Conservation (phyloP, 768 basidiomycete species). For the Stropharia rugosoannulata region DNA sequence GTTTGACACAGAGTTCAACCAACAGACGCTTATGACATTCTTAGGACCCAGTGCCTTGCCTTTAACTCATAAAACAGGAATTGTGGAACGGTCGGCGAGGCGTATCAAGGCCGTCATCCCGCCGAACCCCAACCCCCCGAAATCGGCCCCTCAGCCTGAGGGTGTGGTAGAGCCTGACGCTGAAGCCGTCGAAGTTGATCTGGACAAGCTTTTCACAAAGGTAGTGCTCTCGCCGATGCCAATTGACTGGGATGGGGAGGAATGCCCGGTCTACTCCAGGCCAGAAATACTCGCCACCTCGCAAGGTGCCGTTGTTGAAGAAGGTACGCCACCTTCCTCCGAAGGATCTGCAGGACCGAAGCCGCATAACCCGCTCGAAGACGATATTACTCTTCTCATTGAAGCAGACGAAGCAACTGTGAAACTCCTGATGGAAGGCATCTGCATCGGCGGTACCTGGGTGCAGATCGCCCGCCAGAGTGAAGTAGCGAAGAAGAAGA, state of each 20-base stretch:
- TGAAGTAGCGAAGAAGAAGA: constrained; percentile 33
- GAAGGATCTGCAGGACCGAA: constrained; percentile 17
- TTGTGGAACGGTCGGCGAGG: constrained; percentile 67
- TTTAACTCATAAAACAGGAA: constrained; percentile 59
- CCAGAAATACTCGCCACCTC: constrained; percentile 39
- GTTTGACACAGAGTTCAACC: not conserved
- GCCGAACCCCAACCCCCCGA: constrained; percentile 23
- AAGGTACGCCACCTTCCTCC: constrained; percentile 27
- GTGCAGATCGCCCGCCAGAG: constrained; percentile 58
- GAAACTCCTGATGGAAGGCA: constrained; percentile 44
- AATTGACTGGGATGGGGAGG: constrained; percentile 38
- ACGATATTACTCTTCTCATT: constrained; percentile 61
- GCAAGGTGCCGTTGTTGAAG: constrained; percentile 29
- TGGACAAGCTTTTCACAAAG: constrained; percentile 34
- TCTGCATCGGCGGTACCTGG: constrained; percentile 67
- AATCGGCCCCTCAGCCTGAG: constrained; percentile 20
- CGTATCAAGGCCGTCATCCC: constrained; percentile 50
- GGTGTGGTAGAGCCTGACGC: constrained; percentile 16
- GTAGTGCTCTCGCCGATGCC: constrained; percentile 39
- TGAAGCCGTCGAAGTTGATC: constrained; percentile 35
- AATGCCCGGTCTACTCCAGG: constrained; percentile 29
- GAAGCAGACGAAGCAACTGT: constrained; percentile 35
- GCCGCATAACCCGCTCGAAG: constrained; percentile 51
- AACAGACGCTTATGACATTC: constrained; percentile 20
- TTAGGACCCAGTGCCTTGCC: constrained; percentile 60